Evolutionary conservation across 495 filamentous ascomycete species (phyloP).

Genomic region (Aspergillus carlsbadensis): DNA sequence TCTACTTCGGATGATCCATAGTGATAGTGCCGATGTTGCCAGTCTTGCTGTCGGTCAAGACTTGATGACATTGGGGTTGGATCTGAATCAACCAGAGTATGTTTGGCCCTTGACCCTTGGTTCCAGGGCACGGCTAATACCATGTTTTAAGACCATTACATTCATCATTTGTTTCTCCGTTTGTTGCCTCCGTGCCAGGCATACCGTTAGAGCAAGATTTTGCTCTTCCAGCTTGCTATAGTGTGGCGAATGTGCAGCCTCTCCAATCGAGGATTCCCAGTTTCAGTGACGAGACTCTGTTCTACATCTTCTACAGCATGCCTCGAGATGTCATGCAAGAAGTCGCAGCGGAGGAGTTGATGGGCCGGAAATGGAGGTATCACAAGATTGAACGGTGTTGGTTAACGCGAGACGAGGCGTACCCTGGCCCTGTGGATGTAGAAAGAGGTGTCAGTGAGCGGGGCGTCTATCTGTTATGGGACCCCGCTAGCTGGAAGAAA

Average conservation of each 20-base stretch:
- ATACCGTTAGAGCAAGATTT: constrained; percentile 74
- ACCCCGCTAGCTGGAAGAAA: constrained; percentile 79
- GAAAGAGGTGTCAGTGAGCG: constrained; percentile 67
- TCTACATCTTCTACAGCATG: constrained; percentile 93
- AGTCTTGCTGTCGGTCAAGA: constrained; percentile 77
- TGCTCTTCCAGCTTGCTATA: constrained; percentile 78
- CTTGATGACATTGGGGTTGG: constrained; percentile 70
- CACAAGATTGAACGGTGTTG: constrained; percentile 86
- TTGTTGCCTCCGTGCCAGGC: constrained; percentile 65
- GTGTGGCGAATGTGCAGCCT: constrained; percentile 80
- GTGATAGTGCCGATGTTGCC: constrained; percentile 72
- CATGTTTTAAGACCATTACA: constrained; percentile 52
- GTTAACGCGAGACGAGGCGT: constrained; percentile 82
- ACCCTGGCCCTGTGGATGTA: constrained; percentile 62
- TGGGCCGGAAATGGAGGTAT: constrained; percentile 85
- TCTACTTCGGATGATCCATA: constrained; percentile 73
- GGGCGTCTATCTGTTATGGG: constrained; percentile 88
- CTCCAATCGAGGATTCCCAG: constrained; percentile 74
- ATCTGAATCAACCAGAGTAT: constrained; percentile 78
- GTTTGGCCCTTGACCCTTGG: constrained; percentile 22
- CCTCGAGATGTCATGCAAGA: constrained; percentile 83
- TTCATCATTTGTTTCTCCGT: constrained; percentile 67
- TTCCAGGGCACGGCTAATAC: constrained; percentile 21
- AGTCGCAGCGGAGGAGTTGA: constrained; percentile 77
- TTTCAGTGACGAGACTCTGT: constrained; percentile 88